Base-by-base conservation (phyloP, 2,329 filamentous ascomycete species). In the Colletotrichum godetiae region DNA sequence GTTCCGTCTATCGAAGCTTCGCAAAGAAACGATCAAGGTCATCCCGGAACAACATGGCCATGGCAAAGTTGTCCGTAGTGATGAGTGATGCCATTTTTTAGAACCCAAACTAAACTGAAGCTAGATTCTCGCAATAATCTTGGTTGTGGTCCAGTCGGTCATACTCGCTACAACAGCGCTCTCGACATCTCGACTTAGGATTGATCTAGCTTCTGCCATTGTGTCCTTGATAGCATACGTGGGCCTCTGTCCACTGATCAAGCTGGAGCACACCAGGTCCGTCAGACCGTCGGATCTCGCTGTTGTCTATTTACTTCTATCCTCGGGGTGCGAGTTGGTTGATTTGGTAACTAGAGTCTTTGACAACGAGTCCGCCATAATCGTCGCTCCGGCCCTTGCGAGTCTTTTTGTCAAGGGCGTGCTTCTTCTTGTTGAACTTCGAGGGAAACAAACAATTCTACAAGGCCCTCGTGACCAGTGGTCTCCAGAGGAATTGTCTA, bases 271-370 rank as follows among this genome's bases (percentile, higher is more conserved):
- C 35, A n/a, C 53, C 31, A 31, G 62, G 4, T 67, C 68, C 2
- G 15, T 67, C n/a, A 70, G 6, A 27, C 68, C 68, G 7, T 70
- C 68, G 19, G 55, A 67, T 27, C 61, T 70, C 5, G 27, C 46
- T 7, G 10, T 59, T 11, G 35, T 60, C 24, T 70, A 70, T 24
- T 31, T 70, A 4, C 24, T 67, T 8, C 31, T 53, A 13, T 67
- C 33, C 7, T 33, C 24, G n/a, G 31, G 24, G 4, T 70, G 56
- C 31, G 46, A 60, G 10, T 37, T 24, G 6, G 6, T 11, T 3
- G 13, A 67, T 5, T 29, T 67, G 2, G 13, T 42, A 22, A 33
- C 29, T 5, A 19, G 12, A 0, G 8, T 7, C 8, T 8, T 15
- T 24, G 3, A 19, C 4, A 24, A 62, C 29, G 10, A 12, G n/a